phyloP scores from a whole-genome alignment of 257 asterid genomes.

The Mitragyna speciosa region DNA sequence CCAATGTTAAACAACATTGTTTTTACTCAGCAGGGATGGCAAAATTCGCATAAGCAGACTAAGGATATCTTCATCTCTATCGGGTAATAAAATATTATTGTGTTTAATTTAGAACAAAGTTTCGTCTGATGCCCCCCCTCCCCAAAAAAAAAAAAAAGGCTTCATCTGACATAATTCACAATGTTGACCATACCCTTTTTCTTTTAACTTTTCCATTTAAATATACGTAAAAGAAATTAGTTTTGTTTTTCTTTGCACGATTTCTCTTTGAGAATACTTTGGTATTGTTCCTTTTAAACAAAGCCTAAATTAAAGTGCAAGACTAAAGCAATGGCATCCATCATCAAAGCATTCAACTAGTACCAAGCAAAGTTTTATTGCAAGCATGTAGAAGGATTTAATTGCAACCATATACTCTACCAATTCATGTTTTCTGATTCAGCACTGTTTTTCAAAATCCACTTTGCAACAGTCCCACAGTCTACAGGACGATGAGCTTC shows the following conservation, averaged over 20 bases:
- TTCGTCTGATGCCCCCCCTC: too few relatives aligned
- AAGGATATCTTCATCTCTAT: neutral
- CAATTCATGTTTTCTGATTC: constrained; percentile 99
- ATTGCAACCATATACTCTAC: constrained; percentile 35
- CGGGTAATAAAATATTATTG: neutral
- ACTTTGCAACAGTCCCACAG: constrained; percentile 86
- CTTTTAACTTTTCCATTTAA: neutral
- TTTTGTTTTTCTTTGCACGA: neutral
- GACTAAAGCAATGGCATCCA: neutral
- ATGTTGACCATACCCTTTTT: neutral
- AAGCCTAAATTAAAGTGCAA: neutral
- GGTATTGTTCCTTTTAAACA: neutral
- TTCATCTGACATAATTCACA: neutral
- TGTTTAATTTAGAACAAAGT: neutral
- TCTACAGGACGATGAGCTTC: constrained; percentile 99
- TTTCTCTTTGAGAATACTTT: neutral
- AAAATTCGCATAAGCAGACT: neutral
- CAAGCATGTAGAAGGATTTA: neutral
- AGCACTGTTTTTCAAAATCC: constrained; percentile 95
- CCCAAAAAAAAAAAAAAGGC: neutral
- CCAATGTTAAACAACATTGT: neutral
- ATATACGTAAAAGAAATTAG: neutral
- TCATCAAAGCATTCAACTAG: neutral
- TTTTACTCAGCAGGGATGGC: neutral
- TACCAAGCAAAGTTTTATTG: neutral